Conservation (phyloP, 305 asterid genomes). For the Coffea humblotiana region DNA sequence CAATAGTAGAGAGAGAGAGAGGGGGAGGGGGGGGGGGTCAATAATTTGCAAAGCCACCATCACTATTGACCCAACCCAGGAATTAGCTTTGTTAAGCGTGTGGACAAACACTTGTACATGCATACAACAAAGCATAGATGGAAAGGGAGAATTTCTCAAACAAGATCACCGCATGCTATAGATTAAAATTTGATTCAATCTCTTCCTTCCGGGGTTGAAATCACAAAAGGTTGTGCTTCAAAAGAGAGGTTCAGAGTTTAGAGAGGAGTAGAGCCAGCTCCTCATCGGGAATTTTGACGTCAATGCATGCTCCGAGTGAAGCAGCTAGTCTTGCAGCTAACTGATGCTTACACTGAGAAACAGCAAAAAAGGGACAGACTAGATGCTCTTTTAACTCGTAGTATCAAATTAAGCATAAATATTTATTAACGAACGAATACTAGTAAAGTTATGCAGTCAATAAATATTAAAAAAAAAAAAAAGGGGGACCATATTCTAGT, state of each 20-base stretch:
- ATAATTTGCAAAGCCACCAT: not conserved
- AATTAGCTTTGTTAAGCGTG: not conserved
- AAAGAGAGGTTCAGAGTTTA: constrained; percentile 36
- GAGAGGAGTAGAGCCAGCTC: constrained; percentile 69
- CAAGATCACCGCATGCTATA: not conserved
- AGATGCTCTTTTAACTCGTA: not conserved
- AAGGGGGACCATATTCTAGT: not conserved
- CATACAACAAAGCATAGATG: not conserved
- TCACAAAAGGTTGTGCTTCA: not conserved
- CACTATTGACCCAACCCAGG: not conserved
- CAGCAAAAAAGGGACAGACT: constrained; percentile 6
- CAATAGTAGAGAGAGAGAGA: too few species aligned
- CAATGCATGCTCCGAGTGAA: constrained; percentile 55
- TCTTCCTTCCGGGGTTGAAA: not conserved
- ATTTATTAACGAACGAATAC: not conserved
- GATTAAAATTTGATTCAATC: not conserved
- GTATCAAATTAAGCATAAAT: not conserved
- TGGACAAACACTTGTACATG: not conserved
- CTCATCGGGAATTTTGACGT: constrained; percentile 69
- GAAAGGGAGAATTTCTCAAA: not conserved
- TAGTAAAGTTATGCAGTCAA: not conserved
- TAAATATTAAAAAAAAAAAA: not conserved
- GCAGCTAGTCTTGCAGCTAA: constrained; percentile 89
- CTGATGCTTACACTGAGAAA: constrained; percentile 81
- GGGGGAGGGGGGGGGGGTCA: too few species aligned